Evolutionary conservation across 371 early-diverging fungal genomes (phyloP), one percentile per base, ranked within the genome.

Genomic region (Mucor circinelloides): DNA sequence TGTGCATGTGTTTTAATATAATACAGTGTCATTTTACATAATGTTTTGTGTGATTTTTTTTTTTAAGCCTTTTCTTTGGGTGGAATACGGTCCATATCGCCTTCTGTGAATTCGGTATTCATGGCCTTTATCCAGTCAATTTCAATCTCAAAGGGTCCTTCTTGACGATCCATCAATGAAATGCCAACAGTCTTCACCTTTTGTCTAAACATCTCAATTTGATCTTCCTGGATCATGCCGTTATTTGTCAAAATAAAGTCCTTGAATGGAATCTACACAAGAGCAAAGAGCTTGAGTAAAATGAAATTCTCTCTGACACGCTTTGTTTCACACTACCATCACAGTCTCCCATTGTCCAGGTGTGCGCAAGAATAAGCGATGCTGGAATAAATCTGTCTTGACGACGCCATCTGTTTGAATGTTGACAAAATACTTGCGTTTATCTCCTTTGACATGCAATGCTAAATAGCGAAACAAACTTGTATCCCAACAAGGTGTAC

Each of bases 291-390:
- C 36, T 13, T 36, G 1, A 36, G 8, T 56, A 56, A 56, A 54
- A 58, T 5, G 31, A n/a, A n/a, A n/a, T n/a, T n/a, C n/a, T n/a
- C n/a, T n/a, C n/a, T n/a, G n/a, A n/a, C 12, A 58, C 19, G 13
- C 19, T 34, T 19, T 6, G 5, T 9, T 58, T 9, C 8, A n/a
- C 30, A 1, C 58, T 84, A 93, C 93, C 89, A 93, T 75, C 19
- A 95, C 86, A 13, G 89, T 91, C 77, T 97, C 96, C 97, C 97
- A 97, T 69, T 90, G 85, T 0, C 95, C 96, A 0, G 95, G 95
- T 10, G 82, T 89, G 50, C 90, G 86, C 59, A 95, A 84, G 63
- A 93, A 91, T 56, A 97, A 70, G 48, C 95, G 88, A 81, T 97
- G 98, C 74, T 97, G 98, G 80, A 90, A 97, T 10, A 97, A 79